Base-by-base conservation (phyloP, 2,329 filamentous ascomycete species). In the Pseudocercospora cruenta region DNA sequence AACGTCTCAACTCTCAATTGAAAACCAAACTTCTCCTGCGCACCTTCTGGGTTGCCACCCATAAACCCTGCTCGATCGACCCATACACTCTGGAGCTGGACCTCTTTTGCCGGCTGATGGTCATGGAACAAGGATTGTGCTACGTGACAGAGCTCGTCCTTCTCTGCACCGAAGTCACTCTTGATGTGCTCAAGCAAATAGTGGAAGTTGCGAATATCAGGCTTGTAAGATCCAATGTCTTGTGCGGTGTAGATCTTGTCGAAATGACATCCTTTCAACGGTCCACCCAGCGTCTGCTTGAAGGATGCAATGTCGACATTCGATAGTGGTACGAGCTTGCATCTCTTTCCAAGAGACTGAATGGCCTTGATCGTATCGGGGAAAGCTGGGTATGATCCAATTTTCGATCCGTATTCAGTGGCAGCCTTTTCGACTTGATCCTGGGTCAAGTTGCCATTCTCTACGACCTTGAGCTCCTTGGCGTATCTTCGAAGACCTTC, bases 211-310 rank as follows among this genome's bases (percentile, higher is more conserved):
- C 76, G 75, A 43, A 78, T 75, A 67, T 85, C 80, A 0, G 91
- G 91, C 80, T 93, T 93, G 77, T 93, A 93, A 6, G 81, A 83
- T 1, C 91, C 90, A 61, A 93, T 87, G 53, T 90, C 86, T 77
- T 93, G 82, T 1, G 91, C 91, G 2, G 90, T 92, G 77, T 90
- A 87, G 24, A 91, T 81, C 12, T 84, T 83, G 71, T 91, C 89
- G 72, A 92, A 89, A 12, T 80, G 70, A 24, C 86, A 82, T 0
- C 83, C 84, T 19, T 80, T 75, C 12, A 92, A 78, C 26, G 84
- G 82, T 0, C 84, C 82, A 1, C 78, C 73, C 14, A 83, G 80
- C 1, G 84, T 84, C 22, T 77, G 77, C 0, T 77, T 71, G 70
- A 89, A 88, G 0, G 84, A 86, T 2, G 73, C 76, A 31, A 80